Percentiles rank a stretch among this genome's conserved stretches.
Conservation (phyloP, 2,329 filamentous ascomycete genomes). For the Anisogramma anomala region DNA sequence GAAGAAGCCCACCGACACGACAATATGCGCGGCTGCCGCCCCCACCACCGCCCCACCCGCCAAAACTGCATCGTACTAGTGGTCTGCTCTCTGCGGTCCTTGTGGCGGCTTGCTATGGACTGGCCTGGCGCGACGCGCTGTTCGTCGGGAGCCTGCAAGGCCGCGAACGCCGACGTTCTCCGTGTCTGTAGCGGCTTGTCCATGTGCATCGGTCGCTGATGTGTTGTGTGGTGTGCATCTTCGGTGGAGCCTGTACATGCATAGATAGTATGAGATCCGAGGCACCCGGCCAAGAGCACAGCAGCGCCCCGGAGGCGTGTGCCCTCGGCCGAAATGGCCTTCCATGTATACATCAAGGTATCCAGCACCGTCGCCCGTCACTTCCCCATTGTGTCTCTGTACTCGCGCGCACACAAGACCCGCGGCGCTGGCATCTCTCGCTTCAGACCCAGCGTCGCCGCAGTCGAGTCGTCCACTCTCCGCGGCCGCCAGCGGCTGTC, state of each 20-base stretch:
- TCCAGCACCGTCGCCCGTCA: neutral
- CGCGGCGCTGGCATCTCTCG: constrained; percentile 10
- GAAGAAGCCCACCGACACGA: neutral
- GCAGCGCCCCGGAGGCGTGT: too few relatives aligned
- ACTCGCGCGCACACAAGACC: constrained; percentile 13
- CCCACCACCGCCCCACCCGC: constrained; percentile 4
- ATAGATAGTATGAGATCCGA: too few relatives aligned
- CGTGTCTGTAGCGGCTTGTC: constrained; percentile 1
- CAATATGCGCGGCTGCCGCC: neutral
- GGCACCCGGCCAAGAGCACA: too few relatives aligned
- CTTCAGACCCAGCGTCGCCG: constrained; percentile 4
- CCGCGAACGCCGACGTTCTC: constrained; percentile 17
- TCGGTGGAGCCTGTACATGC: neutral
- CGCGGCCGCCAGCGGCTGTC: constrained; percentile 30
- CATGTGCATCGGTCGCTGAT: too few relatives aligned
- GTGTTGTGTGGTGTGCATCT: neutral
- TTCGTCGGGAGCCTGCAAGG: constrained; percentile 22
- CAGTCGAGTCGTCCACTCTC: constrained; percentile 32
- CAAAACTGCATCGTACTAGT: constrained; percentile 18
- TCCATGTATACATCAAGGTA: too few relatives aligned
- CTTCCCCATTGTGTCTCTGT: constrained; percentile 5
- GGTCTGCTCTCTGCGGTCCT: constrained; percentile 22
- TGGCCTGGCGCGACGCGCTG: constrained; percentile 25
- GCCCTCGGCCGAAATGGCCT: too few relatives aligned
- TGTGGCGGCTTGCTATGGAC: constrained; percentile 25